Conservation (phyloP, 2,329 filamentous ascomycete species). For the Pseudocercospora vitis region DNA sequence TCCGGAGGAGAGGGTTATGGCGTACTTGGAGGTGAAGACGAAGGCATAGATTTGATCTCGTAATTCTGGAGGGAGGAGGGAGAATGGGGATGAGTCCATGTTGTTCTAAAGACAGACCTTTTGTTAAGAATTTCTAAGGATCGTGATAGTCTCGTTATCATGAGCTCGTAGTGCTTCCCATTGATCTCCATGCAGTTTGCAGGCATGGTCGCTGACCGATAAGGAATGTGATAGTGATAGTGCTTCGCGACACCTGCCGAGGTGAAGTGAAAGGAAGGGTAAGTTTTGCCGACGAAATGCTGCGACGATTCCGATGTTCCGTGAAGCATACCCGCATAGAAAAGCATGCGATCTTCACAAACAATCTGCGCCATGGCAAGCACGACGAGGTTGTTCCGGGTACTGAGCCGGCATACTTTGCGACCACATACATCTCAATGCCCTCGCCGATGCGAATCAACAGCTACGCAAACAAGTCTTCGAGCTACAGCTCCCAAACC, state of each 20-base stretch:
- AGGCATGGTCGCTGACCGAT: no score
- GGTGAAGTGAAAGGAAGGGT: not conserved
- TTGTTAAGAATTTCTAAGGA: no score
- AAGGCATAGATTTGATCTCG: conserved; percentile 28
- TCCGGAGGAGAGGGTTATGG: conserved; percentile 21
- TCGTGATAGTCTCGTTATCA: no score
- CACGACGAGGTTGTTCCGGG: not conserved
- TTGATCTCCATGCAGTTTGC: no score
- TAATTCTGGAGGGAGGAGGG: conserved; percentile 20
- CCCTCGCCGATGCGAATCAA: not conserved
- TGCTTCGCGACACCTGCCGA: no score
- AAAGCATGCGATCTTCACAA: no score
- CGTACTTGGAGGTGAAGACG: conserved; percentile 26
- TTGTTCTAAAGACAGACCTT: no score
- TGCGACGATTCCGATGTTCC: no score
- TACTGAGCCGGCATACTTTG: not conserved
- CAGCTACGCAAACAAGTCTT: not conserved
- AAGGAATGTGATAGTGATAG: no score
- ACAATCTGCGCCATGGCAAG: not conserved
- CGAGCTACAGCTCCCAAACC: not conserved
- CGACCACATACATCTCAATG: not conserved
- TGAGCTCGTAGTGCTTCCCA: no score
- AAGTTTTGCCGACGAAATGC: conserved; percentile 15
- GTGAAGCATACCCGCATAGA: no score
- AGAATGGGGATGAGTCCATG: conserved; percentile 13